A percentile compares a stretch with the other conserved stretches of the same genome.
phyloP scores from a whole-genome alignment of 2,329 filamentous ascomycete genomes.

The Orbilia javanica region DNA sequence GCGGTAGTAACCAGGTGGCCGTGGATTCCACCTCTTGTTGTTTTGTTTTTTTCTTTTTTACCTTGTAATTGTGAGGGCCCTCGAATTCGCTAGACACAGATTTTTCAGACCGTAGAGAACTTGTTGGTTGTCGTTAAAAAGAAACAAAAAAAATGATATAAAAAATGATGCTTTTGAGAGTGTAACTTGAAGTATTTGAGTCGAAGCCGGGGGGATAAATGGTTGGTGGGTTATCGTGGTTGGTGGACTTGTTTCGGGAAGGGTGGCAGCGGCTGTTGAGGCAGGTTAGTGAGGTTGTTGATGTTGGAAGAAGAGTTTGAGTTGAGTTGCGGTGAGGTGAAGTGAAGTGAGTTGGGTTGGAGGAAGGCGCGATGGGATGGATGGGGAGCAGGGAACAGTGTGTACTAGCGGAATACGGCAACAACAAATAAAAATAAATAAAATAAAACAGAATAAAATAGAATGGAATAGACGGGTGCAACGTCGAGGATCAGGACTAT shows the following conservation, averaged over 20 bases:
- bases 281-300: constrained; percentile 54
- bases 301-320: constrained; percentile 47
- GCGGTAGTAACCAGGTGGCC: constrained; percentile 40
- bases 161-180: constrained; percentile 31
- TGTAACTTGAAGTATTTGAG: constrained; percentile 25
- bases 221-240: constrained; percentile 31
- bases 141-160: too few species aligned
- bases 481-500: constrained; percentile 27
- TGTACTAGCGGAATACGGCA: constrained; percentile 38
- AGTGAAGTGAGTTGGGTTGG: constrained; percentile 18
- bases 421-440: constrained; percentile 33
- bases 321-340: too few species aligned
- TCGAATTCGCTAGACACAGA: constrained; percentile 14
- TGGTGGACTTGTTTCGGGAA: constrained; percentile 57
- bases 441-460: constrained; percentile 37
- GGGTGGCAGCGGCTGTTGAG: constrained; percentile 41
- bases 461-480: constrained; percentile 46
- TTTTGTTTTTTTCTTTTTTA: background rate
- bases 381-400: background rate
- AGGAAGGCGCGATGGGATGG: constrained; percentile 31
- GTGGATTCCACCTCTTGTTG: constrained; percentile 42
- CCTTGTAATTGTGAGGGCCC: too few species aligned
- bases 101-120: constrained; percentile 7
- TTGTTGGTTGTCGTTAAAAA: too few species aligned
- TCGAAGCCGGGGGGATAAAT: constrained; percentile 11